Conservation (phyloP, 2,329 filamentous ascomycete genomes). For the Cladosporium sphaerospermum region DNA sequence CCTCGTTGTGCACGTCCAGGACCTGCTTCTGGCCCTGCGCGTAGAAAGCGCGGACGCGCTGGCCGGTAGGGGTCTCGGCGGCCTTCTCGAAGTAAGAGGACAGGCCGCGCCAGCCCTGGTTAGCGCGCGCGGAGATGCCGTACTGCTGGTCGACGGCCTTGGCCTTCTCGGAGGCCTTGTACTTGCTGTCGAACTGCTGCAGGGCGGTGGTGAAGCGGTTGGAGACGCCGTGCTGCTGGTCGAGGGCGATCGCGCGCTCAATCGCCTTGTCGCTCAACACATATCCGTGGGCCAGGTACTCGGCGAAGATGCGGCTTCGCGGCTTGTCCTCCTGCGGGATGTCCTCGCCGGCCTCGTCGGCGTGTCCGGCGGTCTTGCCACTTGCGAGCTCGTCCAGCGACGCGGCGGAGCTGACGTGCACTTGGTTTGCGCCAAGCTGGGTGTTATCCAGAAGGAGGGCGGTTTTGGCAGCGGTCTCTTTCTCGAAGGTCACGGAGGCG, state of each 20-base stretch:
- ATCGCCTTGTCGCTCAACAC: conserved; percentile 70
- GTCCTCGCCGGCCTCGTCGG: conserved; percentile 57
- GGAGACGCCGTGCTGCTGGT: conserved; percentile 83
- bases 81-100: conserved; percentile 94
- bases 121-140: conserved; percentile 69
- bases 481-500: conserved; percentile 93
- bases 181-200: conserved; percentile 71
- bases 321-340: conserved; percentile 97
- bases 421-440: conserved; percentile 69
- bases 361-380: conserved; percentile 51
- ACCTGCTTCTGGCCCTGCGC: conserved; percentile 79
- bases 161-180: conserved; percentile 81
- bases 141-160: conserved; percentile 79
- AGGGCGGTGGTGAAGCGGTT: conserved; percentile 72
- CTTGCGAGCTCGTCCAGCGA: conserved; percentile 58
- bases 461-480: conserved; percentile 93
- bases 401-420: conserved; percentile 70
- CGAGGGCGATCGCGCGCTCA: conserved; percentile 76
- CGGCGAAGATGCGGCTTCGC: conserved; percentile 82
- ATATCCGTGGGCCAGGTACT: conserved; percentile 96
- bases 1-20: conserved; percentile 88
- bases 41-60: conserved; percentile 86
- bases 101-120: conserved; percentile 60
- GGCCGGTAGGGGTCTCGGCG: conserved; percentile 75
- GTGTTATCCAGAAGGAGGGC: conserved; percentile 96